Evolutionary conservation across 2,329 filamentous ascomycete species (phyloP), one percentile per base, ranked within the genome.

Genomic region (Claviceps capensis): DNA sequence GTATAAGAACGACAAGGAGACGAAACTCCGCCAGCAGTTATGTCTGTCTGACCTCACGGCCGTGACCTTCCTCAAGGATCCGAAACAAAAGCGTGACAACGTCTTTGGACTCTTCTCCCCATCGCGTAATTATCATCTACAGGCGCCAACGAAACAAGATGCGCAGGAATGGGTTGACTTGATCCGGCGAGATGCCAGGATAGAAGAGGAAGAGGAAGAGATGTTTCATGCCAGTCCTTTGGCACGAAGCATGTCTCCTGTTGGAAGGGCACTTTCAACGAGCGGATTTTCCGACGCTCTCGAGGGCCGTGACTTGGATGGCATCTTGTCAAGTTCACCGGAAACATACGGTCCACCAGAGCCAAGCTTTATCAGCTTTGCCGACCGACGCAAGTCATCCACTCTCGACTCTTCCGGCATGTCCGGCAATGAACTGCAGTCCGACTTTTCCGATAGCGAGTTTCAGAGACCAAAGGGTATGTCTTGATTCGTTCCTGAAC

Each of bases 91-190:
- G 65, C 84, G 86, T 53, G 79, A 88, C 50, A 82, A 95, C 64
- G 81, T 96, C 55, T 97, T 98, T 64, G 93, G 87, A 19, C 77
- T 97, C 46, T 98, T 95, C 69, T 91, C 89, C 0, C 86, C 90
- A 0, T 85, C 89, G 16, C 84, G 85, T 58, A 97, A 96, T 69
- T 95, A 85, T 69, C 89, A 96, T 62, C 82, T 98, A 54, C 86
- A 95, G 66, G 89, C 88, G 1, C 65, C 74, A 36, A 84, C 78
- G 4, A 78, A 82, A 49, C 73, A 80, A 53, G 90, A 96, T 56
- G 87, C 88, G 5, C 79, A 86, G 55, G 82, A 86, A 62, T 98
- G 93, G 93, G 86, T 96, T 17, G 76, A 86, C 26, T 69, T 86
- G 49, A 90, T 97, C 61, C 79, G 89, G 47, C 73, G 74, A 52